Evolutionary conservation across 148 eudicot genomes (phyloP), one percentile per base, ranked within the genome.

Genomic region (Nyssa sinensis): DNA sequence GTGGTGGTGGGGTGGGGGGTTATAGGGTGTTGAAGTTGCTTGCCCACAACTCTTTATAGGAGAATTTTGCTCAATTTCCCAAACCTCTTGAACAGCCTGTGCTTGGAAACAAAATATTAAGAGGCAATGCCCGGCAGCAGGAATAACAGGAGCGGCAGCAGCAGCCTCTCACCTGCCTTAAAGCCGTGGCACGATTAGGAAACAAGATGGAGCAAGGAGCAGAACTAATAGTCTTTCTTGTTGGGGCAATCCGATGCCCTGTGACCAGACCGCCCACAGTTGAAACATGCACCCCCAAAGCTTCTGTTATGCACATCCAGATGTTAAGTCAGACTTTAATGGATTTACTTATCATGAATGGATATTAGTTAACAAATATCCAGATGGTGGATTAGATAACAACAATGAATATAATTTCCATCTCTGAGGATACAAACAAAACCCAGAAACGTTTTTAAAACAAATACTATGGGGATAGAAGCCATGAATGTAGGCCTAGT

Each of bases 261-360:
- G 78, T 95, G 99, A 66, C 99, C 99, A 64, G 89, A 74, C 74
- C 74, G 85, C 13, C 99, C 99, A 57, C 99, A 95, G 77, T 81
- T 86, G 88, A 95, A 95, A 71, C 99, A 95, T n/a, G 99, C 93
- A 61, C 99, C 99, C 6, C 91, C 92, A 66, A 90, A 95, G 76
- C 81, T 78, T 72, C 98, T 90, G 89, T 66, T 3, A 53, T 7
- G n/a, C 24, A 66, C 64, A 74, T 24, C n/a, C 5, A 71, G 16
- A 60, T 7, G 78, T 41, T 12, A 12, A 7, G 16, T 33, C 10
- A 17, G 64, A 34, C 24, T 33, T 17, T 23, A 57, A 24, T 9
- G 17, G 53, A 27, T n/a, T n/a, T 37, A 11, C 21, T 55, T 70
- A 33, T 13, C 16, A 17, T 0, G 11, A 9, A n/a, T n/a, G n/a